A percentile compares a stretch with the other conserved stretches of the same genome.
phyloP scores from a whole-genome alignment of 345 rosid species.

The Sapria himalayana region DNA sequence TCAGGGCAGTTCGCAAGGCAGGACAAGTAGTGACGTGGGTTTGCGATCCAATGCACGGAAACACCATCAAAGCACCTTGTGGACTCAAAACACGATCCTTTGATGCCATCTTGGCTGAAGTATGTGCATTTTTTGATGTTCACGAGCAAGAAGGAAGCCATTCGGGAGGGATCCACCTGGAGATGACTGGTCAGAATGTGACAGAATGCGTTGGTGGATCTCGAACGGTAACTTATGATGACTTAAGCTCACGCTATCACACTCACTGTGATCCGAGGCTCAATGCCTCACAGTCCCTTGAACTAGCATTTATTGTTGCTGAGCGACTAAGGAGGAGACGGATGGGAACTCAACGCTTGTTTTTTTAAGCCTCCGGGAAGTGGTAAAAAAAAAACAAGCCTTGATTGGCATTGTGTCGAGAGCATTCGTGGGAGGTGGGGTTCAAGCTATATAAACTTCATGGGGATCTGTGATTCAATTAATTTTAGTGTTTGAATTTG shows the following conservation, averaged over 20 bases:
- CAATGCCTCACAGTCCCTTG: constrained; percentile 45
- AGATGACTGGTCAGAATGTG: constrained; percentile 50
- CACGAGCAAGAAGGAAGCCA: constrained; percentile 50
- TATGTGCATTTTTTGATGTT: constrained; percentile 36
- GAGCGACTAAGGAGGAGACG: constrained; percentile 39
- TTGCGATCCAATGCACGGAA: constrained; percentile 49
- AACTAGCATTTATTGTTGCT: constrained; percentile 34
- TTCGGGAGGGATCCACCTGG: constrained; percentile 43
- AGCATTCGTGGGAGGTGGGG: too few species aligned
- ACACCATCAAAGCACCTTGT: constrained; percentile 49
- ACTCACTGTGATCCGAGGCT: constrained; percentile 50
- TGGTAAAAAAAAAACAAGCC: too few species aligned
- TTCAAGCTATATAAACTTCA: too few species aligned
- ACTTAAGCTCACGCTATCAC: constrained; percentile 39
- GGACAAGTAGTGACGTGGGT: constrained; percentile 56
- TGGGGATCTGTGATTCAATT: too few species aligned
- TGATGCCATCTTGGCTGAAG: constrained; percentile 43
- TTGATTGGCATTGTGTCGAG: too few species aligned
- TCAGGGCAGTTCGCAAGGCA: constrained; percentile 41
- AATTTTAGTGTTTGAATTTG: too few species aligned
- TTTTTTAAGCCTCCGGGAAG: too few species aligned
- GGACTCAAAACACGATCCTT: constrained; percentile 53
- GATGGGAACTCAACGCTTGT: constrained; percentile 14
- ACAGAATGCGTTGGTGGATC: constrained; percentile 53
- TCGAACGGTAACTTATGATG: constrained; percentile 32